phyloP scores from a whole-genome alignment of 2,329 filamentous ascomycete species.

The Gaeumannomyces sp. region DNA sequence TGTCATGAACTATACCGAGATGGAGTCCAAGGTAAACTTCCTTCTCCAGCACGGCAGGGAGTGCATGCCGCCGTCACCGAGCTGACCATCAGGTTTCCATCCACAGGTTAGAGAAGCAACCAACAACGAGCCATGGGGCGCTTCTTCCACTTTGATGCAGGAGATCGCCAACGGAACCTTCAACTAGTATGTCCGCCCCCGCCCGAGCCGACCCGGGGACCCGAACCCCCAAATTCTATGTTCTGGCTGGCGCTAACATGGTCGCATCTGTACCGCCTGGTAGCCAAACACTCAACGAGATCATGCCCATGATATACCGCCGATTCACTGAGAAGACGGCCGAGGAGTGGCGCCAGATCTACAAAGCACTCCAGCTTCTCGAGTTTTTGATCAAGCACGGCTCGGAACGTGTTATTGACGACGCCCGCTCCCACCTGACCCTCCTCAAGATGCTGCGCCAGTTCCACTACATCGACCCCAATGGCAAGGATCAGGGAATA shows the following conservation, averaged over 20 bases:
- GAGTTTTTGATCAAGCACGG: conserved; percentile 96
- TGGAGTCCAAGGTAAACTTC: conserved; percentile 61
- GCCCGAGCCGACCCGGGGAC: neutral
- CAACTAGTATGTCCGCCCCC: conserved; percentile 70
- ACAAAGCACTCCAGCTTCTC: conserved; percentile 94
- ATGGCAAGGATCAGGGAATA: conserved; percentile 96
- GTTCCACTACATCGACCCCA: conserved; percentile 93
- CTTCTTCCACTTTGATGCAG: conserved; percentile 80
- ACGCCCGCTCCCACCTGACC: conserved; percentile 89
- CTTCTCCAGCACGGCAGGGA: neutral
- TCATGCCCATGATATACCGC: conserved; percentile 99
- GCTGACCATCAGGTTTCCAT: conserved; percentile 11
- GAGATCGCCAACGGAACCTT: conserved; percentile 97
- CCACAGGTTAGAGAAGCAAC: conserved; percentile 87
- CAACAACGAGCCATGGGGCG: conserved; percentile 98
- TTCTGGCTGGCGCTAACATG: neutral
- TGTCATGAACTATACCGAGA: conserved; percentile 97
- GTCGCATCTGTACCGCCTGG: conserved; percentile 1
- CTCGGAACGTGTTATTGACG: conserved; percentile 94
- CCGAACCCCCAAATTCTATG: neutral
- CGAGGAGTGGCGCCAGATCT: conserved; percentile 98
- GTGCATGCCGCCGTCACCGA: conserved; percentile 3
- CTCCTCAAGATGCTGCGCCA: conserved; percentile 97
- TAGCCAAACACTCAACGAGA: conserved; percentile 95
- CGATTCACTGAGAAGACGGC: conserved; percentile 97